Percentiles rank a stretch among this genome's conserved stretches.
Evolutionary conservation across 2,329 filamentous ascomycete genomes (phyloP).

Genomic region (Calonectria hongkongensis): DNA sequence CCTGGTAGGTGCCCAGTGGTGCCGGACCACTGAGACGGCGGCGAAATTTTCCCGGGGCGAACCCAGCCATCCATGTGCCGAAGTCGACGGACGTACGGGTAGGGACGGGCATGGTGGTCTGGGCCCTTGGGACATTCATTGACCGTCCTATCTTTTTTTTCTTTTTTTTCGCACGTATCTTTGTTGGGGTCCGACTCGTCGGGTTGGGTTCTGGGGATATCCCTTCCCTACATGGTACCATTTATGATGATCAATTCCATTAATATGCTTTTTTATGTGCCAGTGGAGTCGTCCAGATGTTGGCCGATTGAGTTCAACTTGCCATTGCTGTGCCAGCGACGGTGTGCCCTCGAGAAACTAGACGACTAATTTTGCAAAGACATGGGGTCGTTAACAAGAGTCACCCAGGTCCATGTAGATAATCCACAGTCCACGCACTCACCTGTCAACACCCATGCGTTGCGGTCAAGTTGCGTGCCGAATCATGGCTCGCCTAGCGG

Average conservation of each 20-base stretch:
- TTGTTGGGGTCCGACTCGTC: not conserved
- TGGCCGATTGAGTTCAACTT: slow-evolving; percentile 16
- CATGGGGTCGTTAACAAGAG: slow-evolving; percentile 21
- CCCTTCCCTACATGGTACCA: not conserved
- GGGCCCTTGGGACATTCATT: not conserved
- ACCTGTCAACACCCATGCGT: slow-evolving; percentile 21
- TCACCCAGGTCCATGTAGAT: slow-evolving; percentile 5
- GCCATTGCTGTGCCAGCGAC: slow-evolving; percentile 20
- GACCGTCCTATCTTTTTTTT: not conserved
- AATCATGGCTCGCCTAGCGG: not conserved
- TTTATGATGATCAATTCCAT: slow-evolving; percentile 16
- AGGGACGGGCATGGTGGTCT: slow-evolving; percentile 5
- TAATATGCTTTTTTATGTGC: slow-evolving; percentile 9
- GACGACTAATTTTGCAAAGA: slow-evolving; percentile 27
- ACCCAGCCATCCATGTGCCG: not conserved
- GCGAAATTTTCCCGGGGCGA: slow-evolving; percentile 33
- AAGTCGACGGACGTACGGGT: slow-evolving; percentile 2
- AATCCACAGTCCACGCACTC: slow-evolving; percentile 30
- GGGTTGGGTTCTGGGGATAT: not conserved
- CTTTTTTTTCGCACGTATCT: not conserved
- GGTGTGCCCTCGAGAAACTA: slow-evolving; percentile 19
- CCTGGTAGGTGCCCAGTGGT: slow-evolving; percentile 9
- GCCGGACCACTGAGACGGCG: not conserved
- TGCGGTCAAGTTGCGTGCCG: slow-evolving; percentile 3
- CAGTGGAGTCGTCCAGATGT: not conserved